Percentiles rank a stretch among this genome's conserved stretches.
phyloP scores from a whole-genome alignment of 1,139 yeast genomes.

The Saccharomyces hybrid region DNA sequence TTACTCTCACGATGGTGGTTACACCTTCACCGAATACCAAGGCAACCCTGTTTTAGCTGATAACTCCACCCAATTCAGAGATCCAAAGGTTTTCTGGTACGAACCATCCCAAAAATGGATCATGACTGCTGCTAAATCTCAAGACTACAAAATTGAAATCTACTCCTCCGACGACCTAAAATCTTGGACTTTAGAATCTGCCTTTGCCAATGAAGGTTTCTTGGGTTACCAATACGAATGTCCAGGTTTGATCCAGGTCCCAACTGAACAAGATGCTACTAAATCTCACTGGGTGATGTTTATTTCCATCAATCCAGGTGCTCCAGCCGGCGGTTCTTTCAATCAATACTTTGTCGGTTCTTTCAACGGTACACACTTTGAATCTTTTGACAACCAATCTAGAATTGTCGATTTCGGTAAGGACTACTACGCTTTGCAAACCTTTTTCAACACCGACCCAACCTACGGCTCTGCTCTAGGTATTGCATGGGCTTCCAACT shows the following conservation, averaged over 20 bases:
- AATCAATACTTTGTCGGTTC: conserved; percentile 37
- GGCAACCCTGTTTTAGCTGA: conserved; percentile 33
- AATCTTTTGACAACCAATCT: conserved; percentile 26
- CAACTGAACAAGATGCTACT: not conserved
- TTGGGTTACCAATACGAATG: conserved; percentile 37
- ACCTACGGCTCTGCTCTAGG: conserved; percentile 23
- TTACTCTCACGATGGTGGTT: conserved; percentile 35
- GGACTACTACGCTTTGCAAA: conserved; percentile 35
- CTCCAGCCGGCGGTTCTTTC: conserved; percentile 35
- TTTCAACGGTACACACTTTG: conserved; percentile 34
- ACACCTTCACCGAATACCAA: conserved; percentile 29
- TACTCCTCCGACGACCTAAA: conserved; percentile 31
- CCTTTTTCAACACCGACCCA: conserved; percentile 23
- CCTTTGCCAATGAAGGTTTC: conserved; percentile 31
- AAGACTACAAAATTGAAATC: conserved; percentile 31
- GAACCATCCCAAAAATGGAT: conserved; percentile 32
- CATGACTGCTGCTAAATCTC: conserved; percentile 34
- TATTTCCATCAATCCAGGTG: conserved; percentile 35
- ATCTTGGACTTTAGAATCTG: conserved; percentile 31
- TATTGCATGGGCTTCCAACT: conserved; percentile 37
- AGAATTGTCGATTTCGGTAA: conserved; percentile 33
- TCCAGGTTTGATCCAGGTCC: conserved; percentile 30
- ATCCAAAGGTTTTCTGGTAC: conserved; percentile 38
- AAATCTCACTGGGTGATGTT: conserved; percentile 31
- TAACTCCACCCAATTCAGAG: conserved; percentile 33